These are phyloP conservation scores for Paraphaeosphaeria sporulosa DNA, from an alignment of 2,329 filamentous ascomycete genomes.

Conservation along the genomic window DNA sequence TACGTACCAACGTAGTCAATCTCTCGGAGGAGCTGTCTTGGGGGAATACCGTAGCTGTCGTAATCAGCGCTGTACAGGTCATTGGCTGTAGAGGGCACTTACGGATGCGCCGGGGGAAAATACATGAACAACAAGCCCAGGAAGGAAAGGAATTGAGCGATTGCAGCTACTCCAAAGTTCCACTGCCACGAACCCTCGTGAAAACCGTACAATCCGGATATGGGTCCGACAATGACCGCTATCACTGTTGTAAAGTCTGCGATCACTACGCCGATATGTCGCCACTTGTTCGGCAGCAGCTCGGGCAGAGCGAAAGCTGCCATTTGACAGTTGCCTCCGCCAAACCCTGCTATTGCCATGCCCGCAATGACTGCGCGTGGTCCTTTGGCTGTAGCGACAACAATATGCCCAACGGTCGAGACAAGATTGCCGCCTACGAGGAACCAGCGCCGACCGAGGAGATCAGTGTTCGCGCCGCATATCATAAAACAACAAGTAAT, in stretches of 20 bases:
- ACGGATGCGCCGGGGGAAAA: slow-evolving; percentile 51
- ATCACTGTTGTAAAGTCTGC: slow-evolving; percentile 19
- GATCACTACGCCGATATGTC: neutral
- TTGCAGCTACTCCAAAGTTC: slow-evolving; percentile 56
- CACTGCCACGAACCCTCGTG: slow-evolving; percentile 57
- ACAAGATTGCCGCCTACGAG: slow-evolving; percentile 54
- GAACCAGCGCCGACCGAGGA: slow-evolving; percentile 58
- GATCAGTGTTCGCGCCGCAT: slow-evolving; percentile 55
- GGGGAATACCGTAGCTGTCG: slow-evolving; percentile 30
- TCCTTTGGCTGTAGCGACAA: slow-evolving; percentile 49
- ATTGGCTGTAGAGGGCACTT: too few species aligned
- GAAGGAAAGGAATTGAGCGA: slow-evolving; percentile 55
- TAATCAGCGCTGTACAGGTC: too few species aligned
- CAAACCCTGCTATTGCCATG: slow-evolving; percentile 54
- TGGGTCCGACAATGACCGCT: slow-evolving; percentile 54
- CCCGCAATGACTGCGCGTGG: slow-evolving; percentile 51
- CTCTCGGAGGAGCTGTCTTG: slow-evolving; percentile 32
- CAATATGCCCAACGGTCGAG: slow-evolving; percentile 49
- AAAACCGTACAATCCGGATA: slow-evolving; percentile 34
- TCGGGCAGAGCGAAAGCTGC: slow-evolving; percentile 58
- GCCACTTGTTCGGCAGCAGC: slow-evolving; percentile 59
- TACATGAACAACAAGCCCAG: slow-evolving; percentile 53
- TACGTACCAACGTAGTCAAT: slow-evolving; percentile 38
- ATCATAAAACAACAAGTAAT: slow-evolving; percentile 42
- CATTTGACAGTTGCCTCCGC: slow-evolving; percentile 34